A percentile compares a stretch with the other conserved stretches of the same genome.
phyloP scores from a whole-genome alignment of 805 yeast genomes.

The Metschnikowia arizonensis region DNA sequence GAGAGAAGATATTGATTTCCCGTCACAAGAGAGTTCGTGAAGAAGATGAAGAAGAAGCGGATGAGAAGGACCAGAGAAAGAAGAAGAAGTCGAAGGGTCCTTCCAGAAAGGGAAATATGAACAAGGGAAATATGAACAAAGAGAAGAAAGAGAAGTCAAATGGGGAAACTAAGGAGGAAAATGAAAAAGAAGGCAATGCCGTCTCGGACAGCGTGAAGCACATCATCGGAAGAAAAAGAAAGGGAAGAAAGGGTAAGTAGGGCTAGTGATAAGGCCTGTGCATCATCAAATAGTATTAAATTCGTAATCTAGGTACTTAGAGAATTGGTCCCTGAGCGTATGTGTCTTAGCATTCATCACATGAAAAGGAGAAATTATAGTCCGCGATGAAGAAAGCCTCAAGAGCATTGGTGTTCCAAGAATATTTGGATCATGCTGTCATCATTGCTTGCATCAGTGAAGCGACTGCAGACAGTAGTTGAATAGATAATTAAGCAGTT shows the following conservation, averaged over 20 bases:
- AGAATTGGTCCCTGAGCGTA: neutral
- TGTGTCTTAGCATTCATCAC: neutral
- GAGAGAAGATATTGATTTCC: constrained; percentile 54
- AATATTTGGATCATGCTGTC: neutral
- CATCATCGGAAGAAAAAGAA: constrained; percentile 66
- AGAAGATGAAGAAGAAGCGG: constrained; percentile 17
- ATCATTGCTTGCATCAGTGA: neutral
- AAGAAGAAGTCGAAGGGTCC: constrained; percentile 25
- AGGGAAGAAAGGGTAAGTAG: constrained; percentile 50
- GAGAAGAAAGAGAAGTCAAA: constrained; percentile 17
- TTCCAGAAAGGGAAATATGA: constrained; percentile 42
- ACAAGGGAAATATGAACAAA: constrained; percentile 28
- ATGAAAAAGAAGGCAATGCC: constrained; percentile 25
- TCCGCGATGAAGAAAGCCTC: constrained; percentile 1
- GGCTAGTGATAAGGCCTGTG: neutral
- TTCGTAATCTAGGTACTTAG: constrained; percentile 4
- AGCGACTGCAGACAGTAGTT: neutral
- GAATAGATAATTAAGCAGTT: too few species aligned
- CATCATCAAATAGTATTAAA: constrained; percentile 5
- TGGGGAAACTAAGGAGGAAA: constrained; percentile 10
- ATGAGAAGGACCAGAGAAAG: constrained; percentile 21
- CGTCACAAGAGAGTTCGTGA: constrained; percentile 28
- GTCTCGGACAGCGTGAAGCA: constrained; percentile 55
- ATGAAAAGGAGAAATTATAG: constrained; percentile 2
- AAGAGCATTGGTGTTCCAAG: neutral